Conservation (phyloP, 2,329 filamentous ascomycete species). For the Colletotrichum gloeosporioides region DNA sequence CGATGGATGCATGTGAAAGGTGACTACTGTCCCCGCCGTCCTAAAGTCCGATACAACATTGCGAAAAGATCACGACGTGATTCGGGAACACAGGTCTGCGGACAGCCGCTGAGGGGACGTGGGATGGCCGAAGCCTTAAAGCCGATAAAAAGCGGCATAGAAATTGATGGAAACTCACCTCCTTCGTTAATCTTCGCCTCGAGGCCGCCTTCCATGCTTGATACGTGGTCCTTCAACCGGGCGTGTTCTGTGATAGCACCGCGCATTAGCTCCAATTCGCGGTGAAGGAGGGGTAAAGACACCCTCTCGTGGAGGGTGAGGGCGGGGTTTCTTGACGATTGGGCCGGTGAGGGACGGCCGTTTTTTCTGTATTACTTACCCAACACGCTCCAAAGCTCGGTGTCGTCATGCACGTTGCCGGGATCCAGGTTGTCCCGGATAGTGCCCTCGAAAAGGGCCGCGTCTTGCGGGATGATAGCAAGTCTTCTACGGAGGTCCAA, state of each 20-base stretch:
- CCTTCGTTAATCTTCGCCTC: conserved; percentile 93
- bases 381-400: conserved; percentile 93
- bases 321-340: not conserved
- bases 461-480: conserved; percentile 97
- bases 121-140: conserved; percentile 18
- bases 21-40: not conserved
- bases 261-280: conserved; percentile 41
- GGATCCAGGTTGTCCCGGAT: conserved; percentile 96
- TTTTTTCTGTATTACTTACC: conserved; percentile 60
- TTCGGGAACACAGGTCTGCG: conserved; percentile 26
- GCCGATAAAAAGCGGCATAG: conserved; percentile 31
- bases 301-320: conserved; percentile 14
- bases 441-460: conserved; percentile 91
- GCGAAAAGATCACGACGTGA: conserved; percentile 8
- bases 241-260: conserved; percentile 74
- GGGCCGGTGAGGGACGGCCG: not conserved
- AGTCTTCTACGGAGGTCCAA: conserved; percentile 87
- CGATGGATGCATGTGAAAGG: conserved; percentile 14
- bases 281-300: not conserved
- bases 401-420: conserved; percentile 93
- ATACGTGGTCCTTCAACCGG: conserved; percentile 87
- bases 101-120: conserved; percentile 29
- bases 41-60: not conserved
- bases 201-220: conserved; percentile 84
- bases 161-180: conserved; percentile 63